phyloP scores from a whole-genome alignment of 345 rosid species.

The Linum usitatissimum region DNA sequence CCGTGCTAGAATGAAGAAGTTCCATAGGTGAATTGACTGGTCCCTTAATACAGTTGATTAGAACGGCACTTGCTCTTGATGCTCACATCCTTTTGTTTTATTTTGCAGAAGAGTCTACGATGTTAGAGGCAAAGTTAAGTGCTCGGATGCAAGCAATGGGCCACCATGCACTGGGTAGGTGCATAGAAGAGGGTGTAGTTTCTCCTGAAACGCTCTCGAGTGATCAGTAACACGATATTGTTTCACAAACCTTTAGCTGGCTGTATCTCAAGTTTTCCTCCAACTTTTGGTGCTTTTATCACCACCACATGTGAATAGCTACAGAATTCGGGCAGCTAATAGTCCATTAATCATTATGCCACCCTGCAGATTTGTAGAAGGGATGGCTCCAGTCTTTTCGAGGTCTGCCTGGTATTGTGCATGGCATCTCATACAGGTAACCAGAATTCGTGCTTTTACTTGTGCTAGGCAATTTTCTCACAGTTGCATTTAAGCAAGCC shows the following conservation, averaged over 20 bases:
- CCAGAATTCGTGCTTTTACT: no score
- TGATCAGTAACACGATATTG: no score
- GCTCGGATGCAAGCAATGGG: constrained; percentile 74
- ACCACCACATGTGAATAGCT: not conserved
- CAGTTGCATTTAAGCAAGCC: no score
- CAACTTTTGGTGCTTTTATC: no score
- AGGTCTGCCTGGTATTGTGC: constrained; percentile 97
- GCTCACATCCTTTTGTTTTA: constrained; percentile 14
- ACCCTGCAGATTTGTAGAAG: constrained; percentile 75
- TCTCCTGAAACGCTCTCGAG: no score
- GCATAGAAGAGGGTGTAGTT: not conserved
- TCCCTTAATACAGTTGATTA: constrained; percentile 2
- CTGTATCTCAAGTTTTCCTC: no score
- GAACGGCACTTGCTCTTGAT: constrained; percentile 4
- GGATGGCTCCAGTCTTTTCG: constrained; percentile 99
- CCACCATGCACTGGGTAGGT: constrained; percentile 97
- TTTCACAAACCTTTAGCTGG: no score
- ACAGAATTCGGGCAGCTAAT: not conserved
- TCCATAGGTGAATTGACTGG: constrained; percentile 49
- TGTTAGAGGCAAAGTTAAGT: constrained; percentile 68
- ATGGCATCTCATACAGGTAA: constrained; percentile 98
- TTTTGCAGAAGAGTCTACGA: constrained; percentile 76
- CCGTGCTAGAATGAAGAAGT: constrained; percentile 60
- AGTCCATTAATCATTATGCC: not conserved
- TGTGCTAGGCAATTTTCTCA: no score